A percentile compares a stretch with the other conserved stretches of the same genome.
phyloP scores from a whole-genome alignment of 148 eudicot species.

The Chenopodium berlandieri region DNA sequence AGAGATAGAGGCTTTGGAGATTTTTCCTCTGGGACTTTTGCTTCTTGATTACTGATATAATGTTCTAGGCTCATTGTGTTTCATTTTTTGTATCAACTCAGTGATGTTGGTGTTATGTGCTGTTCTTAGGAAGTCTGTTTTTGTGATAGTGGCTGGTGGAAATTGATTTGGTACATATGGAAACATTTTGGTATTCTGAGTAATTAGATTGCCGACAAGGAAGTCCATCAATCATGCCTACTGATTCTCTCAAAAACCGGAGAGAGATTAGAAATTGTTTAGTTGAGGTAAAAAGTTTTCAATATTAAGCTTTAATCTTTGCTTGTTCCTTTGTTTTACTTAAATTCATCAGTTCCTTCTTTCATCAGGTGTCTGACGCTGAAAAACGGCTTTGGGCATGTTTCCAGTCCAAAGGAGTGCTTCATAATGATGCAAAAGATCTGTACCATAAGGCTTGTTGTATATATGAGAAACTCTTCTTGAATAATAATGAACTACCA shows the following conservation, averaged over 20 bases:
- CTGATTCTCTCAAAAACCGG: slow-evolving; percentile 32
- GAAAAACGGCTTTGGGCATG: slow-evolving; percentile 67
- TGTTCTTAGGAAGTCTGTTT: slow-evolving; percentile 20
- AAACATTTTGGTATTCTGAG: not conserved
- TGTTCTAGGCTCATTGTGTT: not conserved
- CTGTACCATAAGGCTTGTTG: slow-evolving; percentile 55
- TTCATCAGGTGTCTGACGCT: slow-evolving; percentile 46
- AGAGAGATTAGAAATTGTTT: slow-evolving; percentile 33
- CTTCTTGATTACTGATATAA: not conserved
- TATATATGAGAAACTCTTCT: slow-evolving; percentile 59
- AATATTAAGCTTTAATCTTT: not conserved
- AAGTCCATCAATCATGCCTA: slow-evolving; percentile 35
- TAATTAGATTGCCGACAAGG: slow-evolving; percentile 9
- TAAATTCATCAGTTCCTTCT: not conserved
- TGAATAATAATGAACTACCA: slow-evolving; percentile 39
- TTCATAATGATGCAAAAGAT: slow-evolving; percentile 46
- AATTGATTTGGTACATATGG: not conserved
- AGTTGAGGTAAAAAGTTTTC: slow-evolving; percentile 46
- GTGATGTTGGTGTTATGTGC: slow-evolving; percentile 19
- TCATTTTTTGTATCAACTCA: not conserved
- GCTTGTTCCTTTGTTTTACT: not conserved
- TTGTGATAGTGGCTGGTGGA: not conserved
- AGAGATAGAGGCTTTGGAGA: not conserved
- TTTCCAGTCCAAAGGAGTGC: slow-evolving; percentile 61
- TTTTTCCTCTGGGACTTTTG: no score